Percentiles rank a stretch among this genome's conserved stretches.
Conservation (phyloP, 129 eudicot genomes). For the Flaveria sonorensis region DNA sequence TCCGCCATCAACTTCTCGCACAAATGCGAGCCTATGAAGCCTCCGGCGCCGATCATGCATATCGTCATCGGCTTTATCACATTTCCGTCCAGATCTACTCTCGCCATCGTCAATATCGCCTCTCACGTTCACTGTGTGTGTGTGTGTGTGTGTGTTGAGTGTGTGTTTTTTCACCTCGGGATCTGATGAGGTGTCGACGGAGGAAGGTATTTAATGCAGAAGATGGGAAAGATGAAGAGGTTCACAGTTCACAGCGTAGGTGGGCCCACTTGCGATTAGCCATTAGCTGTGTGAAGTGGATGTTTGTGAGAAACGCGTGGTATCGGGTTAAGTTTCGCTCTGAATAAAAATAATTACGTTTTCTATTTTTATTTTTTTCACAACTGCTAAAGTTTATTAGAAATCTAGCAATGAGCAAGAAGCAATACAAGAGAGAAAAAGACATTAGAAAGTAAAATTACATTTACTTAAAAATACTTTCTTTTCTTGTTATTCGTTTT, state of each 20-base stretch:
- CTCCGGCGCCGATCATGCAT: constrained; percentile 99
- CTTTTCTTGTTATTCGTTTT: no score
- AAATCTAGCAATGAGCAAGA: no score
- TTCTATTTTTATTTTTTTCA: no score
- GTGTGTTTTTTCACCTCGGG: constrained; percentile 10
- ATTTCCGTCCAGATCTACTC: constrained; percentile 94
- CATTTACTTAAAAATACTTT: no score
- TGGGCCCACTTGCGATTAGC: constrained; percentile 29
- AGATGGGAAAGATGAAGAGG: constrained; percentile 38
- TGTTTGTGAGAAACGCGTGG: neutral
- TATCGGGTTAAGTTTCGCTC: no score
- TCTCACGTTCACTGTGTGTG: neutral
- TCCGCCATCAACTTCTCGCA: constrained; percentile 88
- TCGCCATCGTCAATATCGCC: constrained; percentile 42
- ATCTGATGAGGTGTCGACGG: constrained; percentile 25
- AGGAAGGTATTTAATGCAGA: constrained; percentile 51
- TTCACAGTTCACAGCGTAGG: constrained; percentile 27
- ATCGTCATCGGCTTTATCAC: constrained; percentile 72
- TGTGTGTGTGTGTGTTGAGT: neutral
- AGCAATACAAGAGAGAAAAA: no score
- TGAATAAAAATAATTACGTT: no score
- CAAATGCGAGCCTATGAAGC: constrained; percentile 95
- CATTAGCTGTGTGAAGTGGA: constrained; percentile 22
- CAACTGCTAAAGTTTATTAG: no score
- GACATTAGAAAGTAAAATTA: no score